Conservation (phyloP, 1,284 basidiomycete species). For the Ceratorhiza oryzae-sativae region DNA sequence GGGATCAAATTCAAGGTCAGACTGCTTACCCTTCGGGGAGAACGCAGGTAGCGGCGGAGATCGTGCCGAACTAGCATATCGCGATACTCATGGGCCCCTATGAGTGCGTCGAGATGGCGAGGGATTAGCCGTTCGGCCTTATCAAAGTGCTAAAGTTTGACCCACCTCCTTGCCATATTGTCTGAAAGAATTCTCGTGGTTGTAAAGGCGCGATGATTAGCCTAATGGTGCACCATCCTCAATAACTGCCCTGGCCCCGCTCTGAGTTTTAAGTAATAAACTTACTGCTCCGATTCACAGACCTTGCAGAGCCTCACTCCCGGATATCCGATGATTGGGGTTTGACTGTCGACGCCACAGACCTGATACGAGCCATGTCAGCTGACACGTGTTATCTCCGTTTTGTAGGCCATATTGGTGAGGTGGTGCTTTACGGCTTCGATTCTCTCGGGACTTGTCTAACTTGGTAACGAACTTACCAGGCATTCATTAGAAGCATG, state of each 20-base stretch:
- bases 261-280: too few species aligned
- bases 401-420: not conserved
- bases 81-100: too few species aligned
- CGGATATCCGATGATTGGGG: not conserved
- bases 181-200: not conserved
- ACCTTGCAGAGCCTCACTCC: not conserved
- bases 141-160: not conserved
- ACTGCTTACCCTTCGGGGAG: too few species aligned
- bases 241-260: too few species aligned
- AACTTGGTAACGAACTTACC: not conserved
- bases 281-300: not conserved
- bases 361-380: not conserved
- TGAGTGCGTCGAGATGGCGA: not conserved
- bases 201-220: not conserved
- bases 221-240: not conserved
- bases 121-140: not conserved
- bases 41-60: too few species aligned
- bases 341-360: not conserved
- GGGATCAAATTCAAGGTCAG: too few species aligned
- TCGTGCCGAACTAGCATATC: too few species aligned
- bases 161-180: not conserved
- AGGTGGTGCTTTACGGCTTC: too few species aligned
- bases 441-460: too few species aligned
- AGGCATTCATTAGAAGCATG: not conserved
- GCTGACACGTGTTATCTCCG: not conserved